phyloP scores from a whole-genome alignment of 2,329 filamentous ascomycete genomes.

The Harringtonia lauricola region DNA sequence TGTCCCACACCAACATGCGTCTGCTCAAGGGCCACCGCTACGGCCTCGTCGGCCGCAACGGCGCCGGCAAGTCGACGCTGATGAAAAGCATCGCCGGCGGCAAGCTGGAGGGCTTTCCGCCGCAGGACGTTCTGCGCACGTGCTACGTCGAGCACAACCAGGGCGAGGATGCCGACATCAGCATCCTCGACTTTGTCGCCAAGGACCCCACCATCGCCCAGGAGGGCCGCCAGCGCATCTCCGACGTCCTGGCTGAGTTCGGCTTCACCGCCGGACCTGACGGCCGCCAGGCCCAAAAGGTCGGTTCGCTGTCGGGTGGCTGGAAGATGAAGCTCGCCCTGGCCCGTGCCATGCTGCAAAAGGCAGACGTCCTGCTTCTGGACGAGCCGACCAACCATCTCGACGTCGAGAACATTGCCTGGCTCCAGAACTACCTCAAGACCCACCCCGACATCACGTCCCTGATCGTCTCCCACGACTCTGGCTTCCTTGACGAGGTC shows the following conservation, averaged over 20 bases:
- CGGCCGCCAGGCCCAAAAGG: conserved; percentile 77
- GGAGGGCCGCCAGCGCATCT: conserved; percentile 71
- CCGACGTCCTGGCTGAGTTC: conserved; percentile 75
- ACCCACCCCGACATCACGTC: conserved; percentile 93
- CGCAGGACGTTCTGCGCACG: conserved; percentile 83
- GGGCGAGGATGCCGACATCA: conserved; percentile 93
- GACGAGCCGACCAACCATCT: conserved; percentile 99
- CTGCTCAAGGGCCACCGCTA: conserved; percentile 95
- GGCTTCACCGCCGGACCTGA: conserved; percentile 87
- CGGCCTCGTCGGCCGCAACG: conserved; percentile 92
- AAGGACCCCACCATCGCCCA: conserved; percentile 80
- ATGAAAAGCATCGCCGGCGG: conserved; percentile 94
- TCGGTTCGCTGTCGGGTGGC: conserved; percentile 90
- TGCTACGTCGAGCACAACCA: conserved; percentile 99
- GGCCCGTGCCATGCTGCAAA: conserved; percentile 91
- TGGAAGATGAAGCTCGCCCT: conserved; percentile 99
- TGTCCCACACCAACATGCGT: conserved; percentile 91
- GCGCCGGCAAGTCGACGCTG: conserved; percentile 96
- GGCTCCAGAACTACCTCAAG: conserved; percentile 93
- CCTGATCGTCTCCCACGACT: conserved; percentile 97
- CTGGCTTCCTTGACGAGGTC: conserved; percentile 89
- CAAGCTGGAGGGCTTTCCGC: conserved; percentile 93
- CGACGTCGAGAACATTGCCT: conserved; percentile 91
- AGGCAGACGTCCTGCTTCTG: conserved; percentile 88
- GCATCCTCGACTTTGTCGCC: conserved; percentile 82